phyloP scores from a whole-genome alignment of 2,329 filamentous ascomycete genomes.

The Fusarium sp. region DNA sequence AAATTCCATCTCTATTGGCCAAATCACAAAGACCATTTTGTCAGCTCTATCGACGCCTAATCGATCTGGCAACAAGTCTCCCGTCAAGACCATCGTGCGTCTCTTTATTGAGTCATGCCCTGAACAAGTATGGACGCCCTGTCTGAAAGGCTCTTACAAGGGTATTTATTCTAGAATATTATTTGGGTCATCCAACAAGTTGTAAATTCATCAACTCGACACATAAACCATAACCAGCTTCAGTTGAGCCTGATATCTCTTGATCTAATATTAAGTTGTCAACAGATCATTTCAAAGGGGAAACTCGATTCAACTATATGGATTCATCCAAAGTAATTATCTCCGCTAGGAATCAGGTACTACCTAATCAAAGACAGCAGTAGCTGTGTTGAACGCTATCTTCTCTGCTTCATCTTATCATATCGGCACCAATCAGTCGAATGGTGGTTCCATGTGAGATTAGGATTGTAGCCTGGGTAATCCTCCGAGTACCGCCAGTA shows the following conservation, averaged over 20 bases:
- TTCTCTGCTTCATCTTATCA: not conserved
- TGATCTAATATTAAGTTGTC: not conserved
- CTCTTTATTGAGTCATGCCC: not conserved
- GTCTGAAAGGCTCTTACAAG: not conserved
- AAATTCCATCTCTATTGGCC: not conserved
- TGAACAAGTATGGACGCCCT: not conserved
- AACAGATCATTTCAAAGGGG: not conserved
- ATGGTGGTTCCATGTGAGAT: not conserved
- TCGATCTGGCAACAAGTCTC: not conserved
- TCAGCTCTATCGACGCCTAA: not conserved
- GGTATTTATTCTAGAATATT: not conserved
- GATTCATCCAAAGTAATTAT: not conserved
- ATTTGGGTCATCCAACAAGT: not conserved
- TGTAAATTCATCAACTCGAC: not conserved
- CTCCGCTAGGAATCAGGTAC: not conserved
- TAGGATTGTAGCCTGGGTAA: not conserved
- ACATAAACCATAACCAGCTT: not conserved
- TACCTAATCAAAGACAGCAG: not conserved
- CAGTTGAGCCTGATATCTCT: not conserved
- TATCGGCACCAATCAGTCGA: not conserved
- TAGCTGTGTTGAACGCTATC: not conserved
- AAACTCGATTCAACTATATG: not conserved
- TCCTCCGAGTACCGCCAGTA: not conserved
- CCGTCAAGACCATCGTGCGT: not conserved
- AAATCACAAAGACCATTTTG: not conserved